Evolutionary conservation across 805 yeast genomes (phyloP), one percentile per base, ranked within the genome.

Genomic region (Diddensiella transvaalensis): DNA sequence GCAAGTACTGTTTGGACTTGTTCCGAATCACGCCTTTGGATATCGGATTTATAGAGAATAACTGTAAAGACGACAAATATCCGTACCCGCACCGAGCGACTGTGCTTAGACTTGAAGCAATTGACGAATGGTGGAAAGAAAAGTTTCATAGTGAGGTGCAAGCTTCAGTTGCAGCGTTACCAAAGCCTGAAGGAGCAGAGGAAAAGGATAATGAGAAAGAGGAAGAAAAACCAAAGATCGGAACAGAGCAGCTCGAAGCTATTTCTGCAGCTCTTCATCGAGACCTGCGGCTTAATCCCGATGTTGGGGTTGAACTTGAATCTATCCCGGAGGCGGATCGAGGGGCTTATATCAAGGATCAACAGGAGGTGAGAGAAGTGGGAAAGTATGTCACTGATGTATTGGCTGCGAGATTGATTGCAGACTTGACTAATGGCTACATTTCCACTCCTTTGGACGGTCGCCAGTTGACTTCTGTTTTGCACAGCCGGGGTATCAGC

Each of bases 401-500:
- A 18, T 74, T 89, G 55, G 73, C 89, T 46, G 85, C 87, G 4
- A 79, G 74, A 46, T 80, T 82, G 52, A 69, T 88, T 56, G 64
- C 65, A 11, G 85, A 80, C 21, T 65, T 86, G 22, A 70, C 75
- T 15, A 69, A 71, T 5, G 78, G 79, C 36, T 66, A 71, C 18
- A 54, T 66, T 6, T 69, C 75, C 43, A 77, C 82, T 33, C 96
- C 98, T 39, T 71, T 85, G 48, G 96, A 89, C 62, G 96, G 98
- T 55, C 62, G 68, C 2, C 93, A 89, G 60, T 76, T 93, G 58
- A 70, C 86, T 17, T 70, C 74, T 37, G 63, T 75, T 46, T 67
- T 91, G 67, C 99, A 93, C 66, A 78, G 77, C 53, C 72, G 74
- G 47, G 99, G 99, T 73, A 82, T 91, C 64, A 90, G 88, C 65